These are phyloP conservation scores for Metschnikowia arizonensis DNA, from an alignment of 805 yeast species.

Conservation along the genomic window DNA sequence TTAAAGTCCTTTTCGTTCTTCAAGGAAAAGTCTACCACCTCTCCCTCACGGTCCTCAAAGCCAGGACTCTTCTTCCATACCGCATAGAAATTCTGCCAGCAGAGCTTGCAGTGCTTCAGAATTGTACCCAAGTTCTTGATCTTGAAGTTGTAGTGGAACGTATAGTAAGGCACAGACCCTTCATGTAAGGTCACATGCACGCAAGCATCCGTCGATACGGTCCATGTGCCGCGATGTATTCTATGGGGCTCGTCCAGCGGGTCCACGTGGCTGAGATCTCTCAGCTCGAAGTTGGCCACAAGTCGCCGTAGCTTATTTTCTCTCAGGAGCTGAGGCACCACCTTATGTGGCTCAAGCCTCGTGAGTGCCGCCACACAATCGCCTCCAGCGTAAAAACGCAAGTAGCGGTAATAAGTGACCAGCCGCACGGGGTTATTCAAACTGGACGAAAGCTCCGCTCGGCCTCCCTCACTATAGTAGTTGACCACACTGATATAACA, in stretches of 20 bases:
- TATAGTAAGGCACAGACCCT: conserved; percentile 58
- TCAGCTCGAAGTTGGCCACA: conserved; percentile 16
- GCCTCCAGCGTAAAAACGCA: conserved; percentile 79
- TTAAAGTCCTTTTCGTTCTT: conserved; percentile 75
- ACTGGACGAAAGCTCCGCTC: conserved; percentile 57
- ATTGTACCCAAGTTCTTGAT: conserved; percentile 56
- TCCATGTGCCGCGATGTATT: conserved; percentile 54
- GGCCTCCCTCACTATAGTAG: conserved; percentile 79
- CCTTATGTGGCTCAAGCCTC: conserved; percentile 62
- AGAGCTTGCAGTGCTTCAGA: conserved; percentile 61
- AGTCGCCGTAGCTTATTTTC: conserved; percentile 19
- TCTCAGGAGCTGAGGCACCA: conserved; percentile 54
- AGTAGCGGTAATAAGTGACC: conserved; percentile 83
- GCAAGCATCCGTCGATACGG: conserved; percentile 49
- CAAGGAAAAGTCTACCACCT: conserved; percentile 47
- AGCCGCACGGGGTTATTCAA: conserved; percentile 76
- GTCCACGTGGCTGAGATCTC: conserved; percentile 13
- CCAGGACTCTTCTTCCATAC: conserved; percentile 38
- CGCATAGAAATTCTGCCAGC: conserved; percentile 66
- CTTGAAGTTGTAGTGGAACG: conserved; percentile 58
- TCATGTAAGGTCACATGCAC: conserved; percentile 45
- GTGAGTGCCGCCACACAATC: conserved; percentile 65
- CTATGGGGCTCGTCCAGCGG: conserved; percentile 26
- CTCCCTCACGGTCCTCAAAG: conserved; percentile 48
- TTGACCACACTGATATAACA: conserved; percentile 81